These are phyloP conservation scores for Phlyctochytrium planicorne DNA, from an alignment of 192 early-diverging fungal species.

Conservation along the genomic window DNA sequence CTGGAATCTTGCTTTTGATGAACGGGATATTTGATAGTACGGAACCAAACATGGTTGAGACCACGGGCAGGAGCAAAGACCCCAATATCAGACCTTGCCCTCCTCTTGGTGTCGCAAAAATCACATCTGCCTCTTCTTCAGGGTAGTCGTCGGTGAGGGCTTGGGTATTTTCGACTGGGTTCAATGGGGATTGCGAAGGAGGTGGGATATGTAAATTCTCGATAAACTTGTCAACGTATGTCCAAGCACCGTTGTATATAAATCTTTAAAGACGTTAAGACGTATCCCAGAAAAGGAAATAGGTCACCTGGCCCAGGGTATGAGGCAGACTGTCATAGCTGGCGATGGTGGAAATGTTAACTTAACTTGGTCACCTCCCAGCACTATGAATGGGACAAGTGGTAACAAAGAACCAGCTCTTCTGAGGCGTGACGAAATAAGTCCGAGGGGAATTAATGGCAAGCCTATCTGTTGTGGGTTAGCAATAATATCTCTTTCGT, in stretches of 20 bases:
- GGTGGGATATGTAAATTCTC: constrained; percentile 5
- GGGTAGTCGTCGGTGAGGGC: not conserved
- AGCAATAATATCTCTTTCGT: too few species aligned
- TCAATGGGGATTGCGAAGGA: not conserved
- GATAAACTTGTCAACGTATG: not conserved
- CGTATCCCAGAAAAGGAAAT: too few species aligned
- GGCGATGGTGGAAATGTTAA: constrained; percentile 38
- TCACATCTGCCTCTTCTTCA: constrained; percentile 13
- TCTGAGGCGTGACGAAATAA: constrained; percentile 31
- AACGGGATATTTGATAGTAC: constrained; percentile 18
- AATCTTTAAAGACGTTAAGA: too few species aligned
- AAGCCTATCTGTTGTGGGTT: too few species aligned
- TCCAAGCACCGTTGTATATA: too few species aligned
- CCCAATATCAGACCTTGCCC: constrained; percentile 27
- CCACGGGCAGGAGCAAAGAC: constrained; percentile 24
- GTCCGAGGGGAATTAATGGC: constrained; percentile 36
- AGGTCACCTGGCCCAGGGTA: constrained; percentile 35
- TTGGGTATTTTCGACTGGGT: not conserved
- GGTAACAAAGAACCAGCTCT: constrained; percentile 34
- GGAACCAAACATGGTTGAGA: constrained; percentile 12
- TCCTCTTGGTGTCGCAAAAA: constrained; percentile 7
- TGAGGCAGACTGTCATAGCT: constrained; percentile 33
- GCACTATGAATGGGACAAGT: constrained; percentile 35
- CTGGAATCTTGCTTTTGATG: constrained; percentile 10
- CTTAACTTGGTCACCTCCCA: constrained; percentile 28